These are phyloP conservation scores for Salix brachista DNA, from an alignment of 345 rosid species.

Conservation along the genomic window DNA sequence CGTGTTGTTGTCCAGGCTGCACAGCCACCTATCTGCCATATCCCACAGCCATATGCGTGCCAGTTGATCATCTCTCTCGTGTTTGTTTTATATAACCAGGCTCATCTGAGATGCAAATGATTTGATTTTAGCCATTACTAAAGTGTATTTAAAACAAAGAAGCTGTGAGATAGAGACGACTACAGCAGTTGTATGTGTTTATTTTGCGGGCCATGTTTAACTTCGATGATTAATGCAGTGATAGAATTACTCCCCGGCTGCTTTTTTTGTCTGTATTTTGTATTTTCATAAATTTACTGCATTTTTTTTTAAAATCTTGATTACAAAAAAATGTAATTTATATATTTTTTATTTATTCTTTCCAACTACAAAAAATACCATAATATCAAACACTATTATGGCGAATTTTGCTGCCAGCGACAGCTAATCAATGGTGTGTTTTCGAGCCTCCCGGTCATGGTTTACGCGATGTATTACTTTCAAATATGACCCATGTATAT, in stretches of 20 bases:
- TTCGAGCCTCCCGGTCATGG: background rate
- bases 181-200: background rate
- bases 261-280: too few relatives aligned
- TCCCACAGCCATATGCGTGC: background rate
- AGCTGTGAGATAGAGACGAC: constrained; percentile 2
- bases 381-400: too few relatives aligned
- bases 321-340: too few relatives aligned
- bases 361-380: too few relatives aligned
- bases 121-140: constrained; percentile 13
- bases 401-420: background rate
- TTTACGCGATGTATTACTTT: background rate
- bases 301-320: too few relatives aligned
- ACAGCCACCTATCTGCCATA: background rate
- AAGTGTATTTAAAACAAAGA: background rate
- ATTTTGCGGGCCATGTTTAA: constrained; percentile 4
- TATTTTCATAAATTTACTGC: too few relatives aligned
- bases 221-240: too few relatives aligned
- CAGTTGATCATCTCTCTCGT: background rate
- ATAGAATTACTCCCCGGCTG: too few relatives aligned
- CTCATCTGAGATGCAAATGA: constrained; percentile 2
- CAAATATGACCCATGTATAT: too few relatives aligned
- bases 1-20: constrained; percentile 8
- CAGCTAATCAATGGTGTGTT: background rate
- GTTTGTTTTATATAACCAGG: constrained; percentile 5
- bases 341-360: too few relatives aligned